A percentile compares a stretch with the other conserved stretches of the same genome.
Evolutionary conservation across 495 filamentous ascomycete genomes (phyloP).

Genomic region (Hypoxylon intermedium): DNA sequence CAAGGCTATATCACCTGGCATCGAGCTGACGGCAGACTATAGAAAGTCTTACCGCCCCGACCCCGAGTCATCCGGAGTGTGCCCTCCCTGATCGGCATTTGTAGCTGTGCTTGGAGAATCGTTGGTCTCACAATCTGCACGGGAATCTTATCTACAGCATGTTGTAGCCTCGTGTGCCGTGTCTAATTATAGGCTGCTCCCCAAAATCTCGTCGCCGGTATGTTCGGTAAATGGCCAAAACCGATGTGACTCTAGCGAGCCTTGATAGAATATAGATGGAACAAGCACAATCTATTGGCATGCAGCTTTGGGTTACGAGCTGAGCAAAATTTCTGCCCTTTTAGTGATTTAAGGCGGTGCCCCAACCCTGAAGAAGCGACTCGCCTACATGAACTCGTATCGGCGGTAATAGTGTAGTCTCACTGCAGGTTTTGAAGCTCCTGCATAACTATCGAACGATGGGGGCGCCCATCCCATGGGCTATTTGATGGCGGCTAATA

Average conservation of each 20-base stretch:
- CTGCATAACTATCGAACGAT: slow-evolving; percentile 29
- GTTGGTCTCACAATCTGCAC: not conserved
- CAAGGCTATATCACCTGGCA: too few relatives aligned
- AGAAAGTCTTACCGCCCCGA: too few relatives aligned
- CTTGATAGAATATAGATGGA: slow-evolving; percentile 29
- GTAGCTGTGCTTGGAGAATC: slow-evolving; percentile 3
- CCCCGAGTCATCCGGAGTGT: not conserved
- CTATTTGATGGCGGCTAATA: too few relatives aligned
- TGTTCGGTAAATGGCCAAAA: slow-evolving; percentile 12
- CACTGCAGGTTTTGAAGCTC: slow-evolving; percentile 22
- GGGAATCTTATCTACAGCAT: slow-evolving; percentile 21
- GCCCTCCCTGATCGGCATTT: slow-evolving; percentile 11
- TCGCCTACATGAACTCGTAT: slow-evolving; percentile 22
- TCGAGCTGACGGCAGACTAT: too few relatives aligned
- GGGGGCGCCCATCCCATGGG: too few relatives aligned
- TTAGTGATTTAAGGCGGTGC: not conserved
- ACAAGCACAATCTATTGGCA: slow-evolving; percentile 11
- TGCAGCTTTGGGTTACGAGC: slow-evolving; percentile 29
- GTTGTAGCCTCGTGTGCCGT: slow-evolving; percentile 6
- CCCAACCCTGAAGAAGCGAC: too few relatives aligned
- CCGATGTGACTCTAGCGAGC: slow-evolving; percentile 7
- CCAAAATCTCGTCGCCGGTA: slow-evolving; percentile 13
- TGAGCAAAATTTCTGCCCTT: slow-evolving; percentile 11
- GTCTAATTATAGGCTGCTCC: slow-evolving; percentile 27
- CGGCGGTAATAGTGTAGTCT: slow-evolving; percentile 29